A percentile compares a stretch with the other conserved stretches of the same genome.
These are phyloP conservation scores for Lasiosphaeris hirsuta DNA, from an alignment of 495 filamentous ascomycete species.

Conservation along the genomic window DNA sequence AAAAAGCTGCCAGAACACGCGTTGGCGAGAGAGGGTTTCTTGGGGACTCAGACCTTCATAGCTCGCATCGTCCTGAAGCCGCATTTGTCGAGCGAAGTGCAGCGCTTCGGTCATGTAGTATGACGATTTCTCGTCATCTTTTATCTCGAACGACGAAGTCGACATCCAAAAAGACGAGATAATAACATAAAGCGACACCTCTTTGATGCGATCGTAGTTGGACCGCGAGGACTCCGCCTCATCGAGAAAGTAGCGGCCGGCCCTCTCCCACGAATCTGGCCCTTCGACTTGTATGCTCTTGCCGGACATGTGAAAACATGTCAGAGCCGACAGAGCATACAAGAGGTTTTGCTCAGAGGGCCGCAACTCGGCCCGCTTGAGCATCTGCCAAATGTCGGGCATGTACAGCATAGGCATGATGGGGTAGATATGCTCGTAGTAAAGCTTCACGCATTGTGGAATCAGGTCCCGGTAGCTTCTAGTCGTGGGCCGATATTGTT, in stretches of 20 bases:
- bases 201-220: constrained; percentile 33
- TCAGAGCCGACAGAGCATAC: constrained; percentile 35
- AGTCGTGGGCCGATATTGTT: constrained; percentile 26
- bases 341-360: constrained; percentile 31
- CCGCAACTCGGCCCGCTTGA: constrained; percentile 17
- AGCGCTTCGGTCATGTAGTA: constrained; percentile 62
- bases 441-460: constrained; percentile 34
- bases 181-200: constrained; percentile 28
- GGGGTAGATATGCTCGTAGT: constrained; percentile 36
- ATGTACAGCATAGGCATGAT: constrained; percentile 38
- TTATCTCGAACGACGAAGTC: constrained; percentile 35
- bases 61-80: constrained; percentile 55
- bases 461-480: constrained; percentile 31
- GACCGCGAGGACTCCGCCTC: constrained; percentile 7
- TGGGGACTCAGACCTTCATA: constrained; percentile 43
- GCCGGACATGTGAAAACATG: constrained; percentile 36
- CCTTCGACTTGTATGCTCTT: constrained; percentile 25
- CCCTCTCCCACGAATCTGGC: constrained; percentile 29
- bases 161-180: constrained; percentile 36
- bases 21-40: constrained; percentile 51
- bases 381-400: constrained; percentile 25
- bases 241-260: constrained; percentile 34
- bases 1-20: constrained; percentile 64
- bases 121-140: constrained; percentile 45
- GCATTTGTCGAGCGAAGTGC: constrained; percentile 56